phyloP scores from a whole-genome alignment of 2,329 filamentous ascomycete genomes.

The Aureobasidium leucospermi region DNA sequence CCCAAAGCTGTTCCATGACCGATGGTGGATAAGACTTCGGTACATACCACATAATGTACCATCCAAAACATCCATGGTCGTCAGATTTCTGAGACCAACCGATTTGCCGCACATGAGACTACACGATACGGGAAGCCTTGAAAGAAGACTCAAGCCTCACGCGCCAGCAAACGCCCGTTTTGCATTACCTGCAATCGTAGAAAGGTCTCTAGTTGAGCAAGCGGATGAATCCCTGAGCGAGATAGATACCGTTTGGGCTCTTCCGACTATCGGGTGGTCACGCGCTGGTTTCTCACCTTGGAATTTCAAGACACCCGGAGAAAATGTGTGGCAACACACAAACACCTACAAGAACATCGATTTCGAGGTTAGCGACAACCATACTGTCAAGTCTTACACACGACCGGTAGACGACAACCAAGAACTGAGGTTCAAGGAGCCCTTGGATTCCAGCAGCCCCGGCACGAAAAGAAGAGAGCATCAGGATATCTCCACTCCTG shows the following conservation, averaged over 20 bases:
- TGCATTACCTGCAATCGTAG: conserved; percentile 32
- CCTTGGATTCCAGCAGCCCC: too few species aligned
- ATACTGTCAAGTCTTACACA: neutral
- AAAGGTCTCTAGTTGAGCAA: conserved; percentile 1
- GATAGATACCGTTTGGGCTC: conserved; percentile 21
- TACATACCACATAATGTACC: conserved; percentile 21
- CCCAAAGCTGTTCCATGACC: conserved; percentile 44
- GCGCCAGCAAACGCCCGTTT: conserved; percentile 33
- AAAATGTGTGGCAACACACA: conserved; percentile 18
- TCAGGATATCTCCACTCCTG: too few species aligned
- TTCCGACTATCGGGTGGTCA: conserved; percentile 26
- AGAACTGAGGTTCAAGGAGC: too few species aligned
- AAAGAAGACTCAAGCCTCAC: conserved; percentile 21
- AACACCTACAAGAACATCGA: conserved; percentile 23
- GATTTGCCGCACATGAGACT: conserved; percentile 21
- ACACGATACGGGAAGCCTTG: neutral
- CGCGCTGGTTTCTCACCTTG: conserved; percentile 9
- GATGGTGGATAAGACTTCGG: conserved; percentile 48
- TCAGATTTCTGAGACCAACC: conserved; percentile 33
- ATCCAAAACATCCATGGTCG: conserved; percentile 24
- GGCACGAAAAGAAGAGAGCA: too few species aligned
- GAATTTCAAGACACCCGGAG: neutral
- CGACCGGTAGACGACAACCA: too few species aligned
- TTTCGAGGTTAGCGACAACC: neutral
- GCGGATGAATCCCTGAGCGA: neutral